Evolutionary conservation across 2,329 filamentous ascomycete species (phyloP).

Genomic region (Penicillium sp.): DNA sequence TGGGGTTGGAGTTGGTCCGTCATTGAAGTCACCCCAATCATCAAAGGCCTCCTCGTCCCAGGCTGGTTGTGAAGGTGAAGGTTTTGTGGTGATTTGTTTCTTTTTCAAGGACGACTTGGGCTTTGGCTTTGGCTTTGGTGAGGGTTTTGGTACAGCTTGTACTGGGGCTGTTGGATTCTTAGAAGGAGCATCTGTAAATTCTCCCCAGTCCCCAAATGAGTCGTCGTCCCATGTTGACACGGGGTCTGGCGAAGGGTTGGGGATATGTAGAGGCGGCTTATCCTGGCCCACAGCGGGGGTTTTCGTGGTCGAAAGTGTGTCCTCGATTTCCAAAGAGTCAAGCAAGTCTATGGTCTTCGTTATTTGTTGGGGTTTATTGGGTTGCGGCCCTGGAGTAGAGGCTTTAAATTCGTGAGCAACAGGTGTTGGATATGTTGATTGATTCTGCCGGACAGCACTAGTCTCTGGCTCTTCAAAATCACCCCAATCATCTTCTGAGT

Average conservation of each 20-base stretch:
- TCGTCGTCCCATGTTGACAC: conserved; percentile 21
- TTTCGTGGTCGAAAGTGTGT: conserved; percentile 18
- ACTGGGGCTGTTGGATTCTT: conserved; percentile 10
- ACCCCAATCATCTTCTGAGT: conserved; percentile 50
- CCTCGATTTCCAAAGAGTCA: conserved; percentile 34
- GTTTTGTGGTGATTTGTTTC: conserved; percentile 5
- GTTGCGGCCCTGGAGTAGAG: neutral
- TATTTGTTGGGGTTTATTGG: neutral
- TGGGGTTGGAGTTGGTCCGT: conserved; percentile 17
- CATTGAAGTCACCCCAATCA: conserved; percentile 28
- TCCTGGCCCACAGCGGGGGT: conserved; percentile 1
- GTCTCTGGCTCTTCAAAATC: conserved; percentile 46
- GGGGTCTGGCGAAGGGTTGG: conserved; percentile 16
- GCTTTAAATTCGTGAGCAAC: neutral
- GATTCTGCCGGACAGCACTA: neutral
- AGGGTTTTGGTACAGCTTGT: conserved; percentile 6
- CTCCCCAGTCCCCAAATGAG: conserved; percentile 26
- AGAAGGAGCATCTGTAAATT: conserved; percentile 21
- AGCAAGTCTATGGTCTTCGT: conserved; percentile 29
- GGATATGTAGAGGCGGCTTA: conserved; percentile 9
- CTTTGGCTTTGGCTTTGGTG: neutral
- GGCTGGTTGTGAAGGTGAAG: conserved; percentile 15
- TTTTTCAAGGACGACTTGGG: conserved; percentile 4
- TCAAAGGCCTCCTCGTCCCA: conserved; percentile 26
- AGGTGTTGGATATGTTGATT: neutral